Conservation (phyloP, 371 early-diverging fungal species). For the Rhizopus sp. region DNA sequence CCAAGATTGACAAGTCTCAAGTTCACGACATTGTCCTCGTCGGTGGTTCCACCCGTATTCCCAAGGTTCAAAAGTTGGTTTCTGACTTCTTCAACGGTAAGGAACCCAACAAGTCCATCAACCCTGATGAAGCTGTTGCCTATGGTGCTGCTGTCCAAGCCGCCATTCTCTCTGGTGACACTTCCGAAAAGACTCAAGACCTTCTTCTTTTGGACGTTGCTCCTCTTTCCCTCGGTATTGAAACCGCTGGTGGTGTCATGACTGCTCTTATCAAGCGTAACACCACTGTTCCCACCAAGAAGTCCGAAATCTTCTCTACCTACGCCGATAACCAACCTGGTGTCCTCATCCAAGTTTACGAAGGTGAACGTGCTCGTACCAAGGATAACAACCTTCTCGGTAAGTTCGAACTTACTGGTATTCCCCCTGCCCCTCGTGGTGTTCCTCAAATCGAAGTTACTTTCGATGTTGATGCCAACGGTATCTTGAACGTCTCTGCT, state of each 20-base stretch:
- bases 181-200: constrained; percentile 68
- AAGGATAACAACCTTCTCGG: constrained; percentile 94
- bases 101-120: constrained; percentile 94
- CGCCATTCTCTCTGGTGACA: constrained; percentile 81
- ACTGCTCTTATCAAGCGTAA: constrained; percentile 81
- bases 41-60: constrained; percentile 99
- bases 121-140: constrained; percentile 97
- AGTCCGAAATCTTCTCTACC: constrained; percentile 92
- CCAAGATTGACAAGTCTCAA: constrained; percentile 89
- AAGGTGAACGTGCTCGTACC: constrained; percentile 92
- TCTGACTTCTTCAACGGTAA: constrained; percentile 96
- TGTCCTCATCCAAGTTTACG: constrained; percentile 90
- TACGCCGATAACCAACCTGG: constrained; percentile 91
- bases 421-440: constrained; percentile 90
- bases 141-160: constrained; percentile 98
- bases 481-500: constrained; percentile 93
- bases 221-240: constrained; percentile 93
- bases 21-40: constrained; percentile 98
- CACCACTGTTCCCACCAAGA: constrained; percentile 91
- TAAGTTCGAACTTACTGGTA: constrained; percentile 86
- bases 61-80: constrained; percentile 98
- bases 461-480: constrained; percentile 95
- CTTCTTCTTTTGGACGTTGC: constrained; percentile 88
- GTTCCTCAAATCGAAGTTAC: constrained; percentile 92
- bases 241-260: constrained; percentile 91